Percentiles rank a stretch among this genome's conserved stretches.
These are phyloP conservation scores for Globisporangium radiosum DNA, from an alignment of 352 stramenopile genomes.

Conservation along the genomic window DNA sequence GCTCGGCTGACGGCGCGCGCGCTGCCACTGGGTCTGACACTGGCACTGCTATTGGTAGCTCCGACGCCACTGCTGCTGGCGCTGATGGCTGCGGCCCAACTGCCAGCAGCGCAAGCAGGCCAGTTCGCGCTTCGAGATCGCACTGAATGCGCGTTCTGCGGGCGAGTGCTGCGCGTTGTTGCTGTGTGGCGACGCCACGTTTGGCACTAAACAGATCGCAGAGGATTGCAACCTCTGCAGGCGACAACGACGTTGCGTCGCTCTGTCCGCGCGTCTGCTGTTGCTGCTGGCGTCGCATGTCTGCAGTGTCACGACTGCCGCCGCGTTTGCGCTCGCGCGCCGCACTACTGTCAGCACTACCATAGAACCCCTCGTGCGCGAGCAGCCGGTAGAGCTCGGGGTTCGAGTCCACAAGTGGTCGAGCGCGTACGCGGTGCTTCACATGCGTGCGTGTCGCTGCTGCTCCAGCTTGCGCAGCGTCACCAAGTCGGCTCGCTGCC, in stretches of 20 bases:
- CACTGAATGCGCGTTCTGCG: slow-evolving; percentile 44
- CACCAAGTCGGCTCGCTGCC: neutral
- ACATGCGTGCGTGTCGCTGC: slow-evolving; percentile 11
- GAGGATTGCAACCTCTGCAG: slow-evolving; percentile 50
- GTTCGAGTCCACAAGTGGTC: slow-evolving; percentile 65
- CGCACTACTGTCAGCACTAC: neutral
- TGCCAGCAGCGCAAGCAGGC: slow-evolving; percentile 48
- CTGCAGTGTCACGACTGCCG: neutral
- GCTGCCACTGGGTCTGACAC: no score
- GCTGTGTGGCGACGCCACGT: neutral
- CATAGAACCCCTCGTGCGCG: slow-evolving; percentile 59
- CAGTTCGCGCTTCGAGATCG: slow-evolving; percentile 34
- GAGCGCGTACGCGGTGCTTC: slow-evolving; percentile 70
- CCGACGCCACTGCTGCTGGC: neutral
- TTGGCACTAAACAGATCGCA: slow-evolving; percentile 53
- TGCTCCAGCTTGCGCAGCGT: neutral
- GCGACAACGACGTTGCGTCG: slow-evolving; percentile 46
- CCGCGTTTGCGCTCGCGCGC: neutral
- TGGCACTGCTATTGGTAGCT: no score
- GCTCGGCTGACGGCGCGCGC: no score
- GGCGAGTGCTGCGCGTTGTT: slow-evolving; percentile 2
- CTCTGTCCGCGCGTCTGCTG: slow-evolving; percentile 17
- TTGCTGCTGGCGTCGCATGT: neutral
- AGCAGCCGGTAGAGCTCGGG: slow-evolving; percentile 62
- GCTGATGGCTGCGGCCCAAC: slow-evolving; percentile 16